These are phyloP conservation scores for Trichoderma asperelloides DNA, from an alignment of 495 filamentous ascomycete genomes.

Conservation along the genomic window DNA sequence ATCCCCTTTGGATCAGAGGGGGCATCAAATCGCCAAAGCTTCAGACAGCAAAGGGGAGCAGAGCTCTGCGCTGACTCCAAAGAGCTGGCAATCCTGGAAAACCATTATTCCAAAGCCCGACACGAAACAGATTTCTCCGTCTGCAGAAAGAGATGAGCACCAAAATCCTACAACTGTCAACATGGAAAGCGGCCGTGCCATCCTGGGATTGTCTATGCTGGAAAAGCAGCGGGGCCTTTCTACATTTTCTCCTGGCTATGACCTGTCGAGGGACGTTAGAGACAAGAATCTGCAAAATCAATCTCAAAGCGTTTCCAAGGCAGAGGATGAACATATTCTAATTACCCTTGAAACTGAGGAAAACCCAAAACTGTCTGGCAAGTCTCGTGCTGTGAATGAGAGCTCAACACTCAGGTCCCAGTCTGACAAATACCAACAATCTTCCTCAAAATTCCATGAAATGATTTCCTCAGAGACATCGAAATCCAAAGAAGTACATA, in stretches of 20 bases:
- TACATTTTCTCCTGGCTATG: neutral
- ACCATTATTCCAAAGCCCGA: neutral
- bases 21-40: neutral
- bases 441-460: neutral
- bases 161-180: neutral
- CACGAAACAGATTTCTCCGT: neutral
- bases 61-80: neutral
- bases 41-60: neutral
- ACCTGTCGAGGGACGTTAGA: neutral
- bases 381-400: neutral
- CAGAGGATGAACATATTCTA: neutral
- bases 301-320: neutral
- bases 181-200: neutral
- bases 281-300: neutral
- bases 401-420: neutral
- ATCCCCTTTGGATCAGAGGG: conserved; percentile 8
- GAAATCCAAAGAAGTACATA: neutral
- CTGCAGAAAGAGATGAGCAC: neutral
- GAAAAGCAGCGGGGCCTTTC: neutral
- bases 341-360: neutral
- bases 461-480: neutral
- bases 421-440: neutral
- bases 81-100: neutral
- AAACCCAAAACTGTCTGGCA: neutral
- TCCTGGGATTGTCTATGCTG: neutral